Evolutionary conservation across 345 rosid species (phyloP).

Genomic region (Dipteronia dyeriana): DNA sequence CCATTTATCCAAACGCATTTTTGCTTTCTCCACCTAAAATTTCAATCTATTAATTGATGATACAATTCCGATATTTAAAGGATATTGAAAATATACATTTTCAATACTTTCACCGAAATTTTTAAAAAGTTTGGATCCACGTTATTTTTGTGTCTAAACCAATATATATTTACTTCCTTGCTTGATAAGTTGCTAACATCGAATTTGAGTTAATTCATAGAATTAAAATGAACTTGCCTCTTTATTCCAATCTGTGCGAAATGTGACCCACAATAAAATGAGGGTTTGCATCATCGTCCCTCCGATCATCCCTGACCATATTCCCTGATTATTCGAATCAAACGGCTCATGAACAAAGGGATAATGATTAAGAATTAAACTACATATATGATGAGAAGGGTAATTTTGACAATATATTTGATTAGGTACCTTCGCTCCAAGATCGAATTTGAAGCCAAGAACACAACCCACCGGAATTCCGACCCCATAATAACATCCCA

Average conservation of each 20-base stretch:
- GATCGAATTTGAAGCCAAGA: constrained; percentile 56
- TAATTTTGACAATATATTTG: neutral
- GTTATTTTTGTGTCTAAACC: too few relatives aligned
- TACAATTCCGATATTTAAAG: too few relatives aligned
- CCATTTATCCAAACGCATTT: constrained; percentile 62
- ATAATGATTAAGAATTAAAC: neutral
- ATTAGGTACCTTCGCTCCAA: constrained; percentile 50
- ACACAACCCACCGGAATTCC: constrained; percentile 59
- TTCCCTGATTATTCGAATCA: constrained; percentile 36
- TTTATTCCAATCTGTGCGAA: constrained; percentile 54
- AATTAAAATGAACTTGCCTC: constrained; percentile 37
- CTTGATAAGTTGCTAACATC: too few relatives aligned
- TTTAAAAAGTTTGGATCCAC: too few relatives aligned
- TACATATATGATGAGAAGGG: neutral
- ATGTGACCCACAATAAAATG: constrained; percentile 49
- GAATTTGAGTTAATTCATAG: too few relatives aligned
- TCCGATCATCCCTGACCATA: constrained; percentile 70
- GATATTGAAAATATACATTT: too few relatives aligned
- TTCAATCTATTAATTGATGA: neutral
- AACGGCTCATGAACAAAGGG: neutral
- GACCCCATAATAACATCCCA: constrained; percentile 59
- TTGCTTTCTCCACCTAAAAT: constrained; percentile 68
- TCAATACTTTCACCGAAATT: too few relatives aligned
- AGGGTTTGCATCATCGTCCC: constrained; percentile 58
- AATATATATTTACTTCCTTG: too few relatives aligned